Percentiles rank a stretch among this genome's conserved stretches.
phyloP scores from a whole-genome alignment of 179 eudicot genomes.

The Gypsophila paniculata region DNA sequence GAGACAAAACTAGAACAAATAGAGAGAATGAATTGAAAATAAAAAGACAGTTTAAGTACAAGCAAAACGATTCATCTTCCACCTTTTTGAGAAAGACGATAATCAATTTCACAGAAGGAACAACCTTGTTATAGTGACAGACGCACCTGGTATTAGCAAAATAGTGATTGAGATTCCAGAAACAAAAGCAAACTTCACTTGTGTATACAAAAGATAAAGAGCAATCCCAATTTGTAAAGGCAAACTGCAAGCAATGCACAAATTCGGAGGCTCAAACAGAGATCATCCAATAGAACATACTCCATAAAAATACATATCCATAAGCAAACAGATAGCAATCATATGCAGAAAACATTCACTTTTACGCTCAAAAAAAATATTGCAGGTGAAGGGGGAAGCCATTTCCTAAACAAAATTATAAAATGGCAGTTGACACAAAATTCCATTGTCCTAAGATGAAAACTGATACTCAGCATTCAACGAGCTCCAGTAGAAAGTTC shows the following conservation, averaged over 20 bases:
- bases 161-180: constrained; percentile 79
- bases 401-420: neutral
- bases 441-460: neutral
- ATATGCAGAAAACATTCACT: neutral
- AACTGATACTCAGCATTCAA: constrained; percentile 5
- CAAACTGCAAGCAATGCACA: constrained; percentile 55
- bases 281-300: neutral
- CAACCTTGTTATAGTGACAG: neutral
- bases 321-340: neutral
- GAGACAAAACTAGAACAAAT: neutral
- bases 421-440: constrained; percentile 2
- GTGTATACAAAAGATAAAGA: constrained; percentile 73
- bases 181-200: constrained; percentile 84
- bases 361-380: neutral
- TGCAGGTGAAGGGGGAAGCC: constrained; percentile 1
- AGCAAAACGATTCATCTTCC: too few relatives aligned
- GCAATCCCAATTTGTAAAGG: constrained; percentile 94
- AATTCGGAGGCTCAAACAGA: constrained; percentile 7
- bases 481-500: neutral
- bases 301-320: constrained; percentile 1
- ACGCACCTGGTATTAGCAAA: constrained; percentile 84
- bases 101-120: too few relatives aligned
- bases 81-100: too few relatives aligned
- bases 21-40: neutral
- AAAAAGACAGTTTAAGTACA: neutral